Evolutionary conservation across 129 eudicot species (phyloP).

Genomic region (Smallanthus sonchifolius): DNA sequence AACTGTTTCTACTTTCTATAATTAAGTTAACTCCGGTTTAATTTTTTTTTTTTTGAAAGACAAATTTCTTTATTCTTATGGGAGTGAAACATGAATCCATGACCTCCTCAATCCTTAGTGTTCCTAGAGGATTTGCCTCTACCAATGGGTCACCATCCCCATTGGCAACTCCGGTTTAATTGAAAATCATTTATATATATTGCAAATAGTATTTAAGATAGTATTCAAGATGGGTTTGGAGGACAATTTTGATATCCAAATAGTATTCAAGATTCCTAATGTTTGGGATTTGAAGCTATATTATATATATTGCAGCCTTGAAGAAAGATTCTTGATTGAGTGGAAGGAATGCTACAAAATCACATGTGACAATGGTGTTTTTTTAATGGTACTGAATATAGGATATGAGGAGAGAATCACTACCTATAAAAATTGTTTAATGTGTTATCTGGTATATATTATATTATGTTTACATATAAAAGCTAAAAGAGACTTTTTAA

Average conservation of each 20-base stretch:
- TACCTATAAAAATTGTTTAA: background rate
- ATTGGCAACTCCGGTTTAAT: background rate
- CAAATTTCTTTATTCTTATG: too few species aligned
- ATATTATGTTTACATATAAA: too few species aligned
- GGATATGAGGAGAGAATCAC: background rate
- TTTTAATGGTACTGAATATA: background rate
- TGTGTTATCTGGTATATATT: too few species aligned
- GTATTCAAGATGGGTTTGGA: too few species aligned
- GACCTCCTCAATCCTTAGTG: too few species aligned
- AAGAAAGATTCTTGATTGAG: slow-evolving; percentile 21
- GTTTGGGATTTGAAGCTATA: slow-evolving; percentile 6
- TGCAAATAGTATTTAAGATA: too few species aligned
- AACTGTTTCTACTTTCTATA: background rate
- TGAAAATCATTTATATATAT: too few species aligned
- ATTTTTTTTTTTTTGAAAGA: background rate
- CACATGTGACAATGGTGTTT: slow-evolving; percentile 4
- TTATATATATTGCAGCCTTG: slow-evolving; percentile 17
- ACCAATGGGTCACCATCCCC: too few species aligned
- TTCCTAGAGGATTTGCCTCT: too few species aligned
- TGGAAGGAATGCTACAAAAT: slow-evolving; percentile 28
- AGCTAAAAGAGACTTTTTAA: too few species aligned
- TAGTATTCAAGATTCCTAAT: slow-evolving; percentile 25
- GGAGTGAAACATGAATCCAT: too few species aligned
- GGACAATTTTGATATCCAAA: too few species aligned
- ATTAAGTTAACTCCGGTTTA: background rate